Base-by-base conservation (phyloP, 1,284 basidiomycete species). In the Ceratobasidium sp. region DNA sequence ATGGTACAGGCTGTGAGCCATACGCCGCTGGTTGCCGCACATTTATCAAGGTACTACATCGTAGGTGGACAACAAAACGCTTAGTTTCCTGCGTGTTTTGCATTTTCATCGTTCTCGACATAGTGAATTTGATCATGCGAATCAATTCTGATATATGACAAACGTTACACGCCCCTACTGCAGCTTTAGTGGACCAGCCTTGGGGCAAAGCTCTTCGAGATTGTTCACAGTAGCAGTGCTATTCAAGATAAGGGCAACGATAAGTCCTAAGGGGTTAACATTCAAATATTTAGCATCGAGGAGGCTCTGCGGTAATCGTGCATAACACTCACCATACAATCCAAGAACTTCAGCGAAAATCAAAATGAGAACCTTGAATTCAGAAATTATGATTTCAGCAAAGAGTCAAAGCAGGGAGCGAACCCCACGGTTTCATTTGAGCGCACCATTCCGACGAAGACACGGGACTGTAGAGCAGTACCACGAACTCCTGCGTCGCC, bases 401-500 rank as follows among this genome's bases (percentile, higher is more conserved):
- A 21, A 46, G 18, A 0, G 64, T 57, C 9, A 49, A 23, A 49
- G 6, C n/a, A 18, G 11, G 23, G 49, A 64, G 26, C 13, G 49
- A 18, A 32, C 35, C n/a, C 43, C 84, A n/a, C n/a, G n/a, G n/a
- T n/a, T n/a, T n/a, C n/a, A n/a, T n/a, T n/a, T 8, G 49, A 1
- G 41, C 58, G 26, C 35, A 89, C 89, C 90, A 91, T 91, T 79
- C 92, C 94, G 79, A 98, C 96, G 83, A 95, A 98, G 76, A 98
- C 86, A 79, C 94, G 87, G 57, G 95, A 94, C 84, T 98, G 95
- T 81, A 97, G 93, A 70, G 93, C 92, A 74, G 93, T 94, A 73
- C 93, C 93, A 74, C 95, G 87, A 49, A 96, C 94, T 87, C 95
- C 94, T 75, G 96, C 93, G 81, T 98, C 95, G 82, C 97, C 95